Evolutionary conservation across 2,329 filamentous ascomycete genomes (phyloP), one percentile per base, ranked within the genome.

Genomic region (Pleomassaria siparia): DNA sequence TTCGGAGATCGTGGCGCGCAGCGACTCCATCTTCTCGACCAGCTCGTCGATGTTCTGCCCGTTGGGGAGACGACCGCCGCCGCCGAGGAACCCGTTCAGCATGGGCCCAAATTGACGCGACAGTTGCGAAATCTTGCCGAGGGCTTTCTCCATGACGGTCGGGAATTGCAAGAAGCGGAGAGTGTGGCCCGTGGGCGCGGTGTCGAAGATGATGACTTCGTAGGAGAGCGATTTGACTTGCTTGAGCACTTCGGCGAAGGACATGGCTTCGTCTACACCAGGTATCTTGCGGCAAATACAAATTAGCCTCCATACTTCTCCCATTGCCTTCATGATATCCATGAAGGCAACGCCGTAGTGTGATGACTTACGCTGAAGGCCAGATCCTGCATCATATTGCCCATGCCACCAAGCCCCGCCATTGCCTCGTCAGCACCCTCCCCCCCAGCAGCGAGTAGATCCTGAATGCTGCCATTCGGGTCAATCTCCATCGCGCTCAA

Each of bases 401-500:
- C 91, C 76, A 96, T 85, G 2, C 82, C 84, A 13, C 79, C 67
- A 51, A 85, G 63, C 9, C 85, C 86, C 42, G 80, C 82, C 76
- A 89, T 84, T 32, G 84, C 84, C 56, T 91, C 88, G 58, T 84
- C 79, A 2, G 78, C 81, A 21, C 80, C 82, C 41, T 89, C 89
- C 15, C 89, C 90, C 35, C 82, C 85, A 67, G 86, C 87, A 9
- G 88, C 88, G 54, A 99, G 77, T 47, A 99, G 76, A 70, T 99
- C 94, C 75, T 96, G 94, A 72, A 99, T 96, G 67, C 90, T 96
- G 40, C 92, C 94, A 69, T 96, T 97, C 44, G 94, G 94, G 67
- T 99, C 94, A 63, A 99, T 97, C 75, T 99, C 94, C 94, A 99
- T 99, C 54, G 94, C 94, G 69, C 89, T 95, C 59, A 99, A 79